phyloP scores from a whole-genome alignment of 176 grass and related monocot species.

The Phyllostachys edulis region DNA sequence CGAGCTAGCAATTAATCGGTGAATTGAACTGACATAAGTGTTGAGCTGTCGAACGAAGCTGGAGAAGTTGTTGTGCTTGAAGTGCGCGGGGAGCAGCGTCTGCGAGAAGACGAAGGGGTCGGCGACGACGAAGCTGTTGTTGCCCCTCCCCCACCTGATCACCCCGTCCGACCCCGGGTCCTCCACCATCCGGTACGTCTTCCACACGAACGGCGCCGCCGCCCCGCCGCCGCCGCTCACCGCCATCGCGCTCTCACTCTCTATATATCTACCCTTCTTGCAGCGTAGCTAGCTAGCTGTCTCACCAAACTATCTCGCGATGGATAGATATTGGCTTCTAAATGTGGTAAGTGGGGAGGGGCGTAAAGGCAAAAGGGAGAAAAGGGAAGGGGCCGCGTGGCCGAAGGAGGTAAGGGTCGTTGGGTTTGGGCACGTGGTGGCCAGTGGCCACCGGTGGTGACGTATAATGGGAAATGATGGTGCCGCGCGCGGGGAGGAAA shows the following conservation, averaged over 20 bases:
- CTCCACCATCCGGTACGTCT: conserved; percentile 82
- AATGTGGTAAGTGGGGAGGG: not conserved
- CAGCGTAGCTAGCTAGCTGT: no score
- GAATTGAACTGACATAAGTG: conserved; percentile 62
- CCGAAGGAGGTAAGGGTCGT: not conserved
- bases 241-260: not conserved
- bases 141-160: conserved; percentile 59
- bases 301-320: not conserved
- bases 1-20: not conserved
- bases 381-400: not conserved
- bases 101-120: conserved; percentile 77
- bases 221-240: not conserved
- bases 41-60: conserved; percentile 88
- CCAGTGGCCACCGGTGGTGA: not conserved
- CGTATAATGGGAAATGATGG: not conserved
- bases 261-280: not conserved
- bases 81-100: conserved; percentile 67
- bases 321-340: not conserved
- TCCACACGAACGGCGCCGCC: conserved; percentile 70
- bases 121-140: conserved; percentile 76
- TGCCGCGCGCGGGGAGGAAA: not conserved
- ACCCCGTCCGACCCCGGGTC: conserved; percentile 60
- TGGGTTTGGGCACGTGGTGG: not conserved
- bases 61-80: conserved; percentile 98
- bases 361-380: not conserved